Evolutionary conservation across 257 asterid species (phyloP), one percentile per base, ranked within the genome.

Genomic region (Lavandula angustifolia): DNA sequence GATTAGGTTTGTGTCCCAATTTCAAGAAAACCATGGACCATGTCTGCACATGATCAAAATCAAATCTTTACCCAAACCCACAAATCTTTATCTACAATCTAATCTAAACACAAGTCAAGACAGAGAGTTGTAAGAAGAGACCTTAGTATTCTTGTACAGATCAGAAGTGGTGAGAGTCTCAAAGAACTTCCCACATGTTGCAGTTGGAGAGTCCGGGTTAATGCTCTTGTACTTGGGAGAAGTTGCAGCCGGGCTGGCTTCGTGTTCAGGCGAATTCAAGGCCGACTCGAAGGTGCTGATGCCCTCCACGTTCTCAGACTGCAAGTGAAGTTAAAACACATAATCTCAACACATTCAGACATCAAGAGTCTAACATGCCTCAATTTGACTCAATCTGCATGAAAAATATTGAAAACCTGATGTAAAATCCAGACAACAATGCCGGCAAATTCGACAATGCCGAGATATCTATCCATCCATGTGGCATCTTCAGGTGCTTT

Each of bases 401-500:
- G n/a, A n/a, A n/a, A n/a, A n/a, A n/a, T n/a, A n/a, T 22, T 22
- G 2, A 22, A 22, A 22, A 90, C 99, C 99, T 90, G 99, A 72
- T 90, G 96, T 13, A 94, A 82, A 60, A 88, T 94, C 95, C 95
- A 94, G 0, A 94, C 99, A 16, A 84, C 99, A 69, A 94, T 94
- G 75, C 99, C 99, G 0, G 99, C 99, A 73, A 90, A 94, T 70
- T 94, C 99, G 18, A 86, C 95, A 22, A 94, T 76, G 53, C 99
- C 99, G 1, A 94, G 74, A 79, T 94, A 94, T 75, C 97, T 81
- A 63, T 94, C 99, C 22, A 94, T 87, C 99, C 99, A 94, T 58
- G 87, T 87, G 10, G 99, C 94, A 74, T 94, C 99, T 27, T 84
- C 96, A 0, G 97, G 81, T n/a, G 99, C 97, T 6, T 68, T 75